Base-by-base conservation (phyloP, 805 yeast species). In the Yarrowia hollandica region DNA sequence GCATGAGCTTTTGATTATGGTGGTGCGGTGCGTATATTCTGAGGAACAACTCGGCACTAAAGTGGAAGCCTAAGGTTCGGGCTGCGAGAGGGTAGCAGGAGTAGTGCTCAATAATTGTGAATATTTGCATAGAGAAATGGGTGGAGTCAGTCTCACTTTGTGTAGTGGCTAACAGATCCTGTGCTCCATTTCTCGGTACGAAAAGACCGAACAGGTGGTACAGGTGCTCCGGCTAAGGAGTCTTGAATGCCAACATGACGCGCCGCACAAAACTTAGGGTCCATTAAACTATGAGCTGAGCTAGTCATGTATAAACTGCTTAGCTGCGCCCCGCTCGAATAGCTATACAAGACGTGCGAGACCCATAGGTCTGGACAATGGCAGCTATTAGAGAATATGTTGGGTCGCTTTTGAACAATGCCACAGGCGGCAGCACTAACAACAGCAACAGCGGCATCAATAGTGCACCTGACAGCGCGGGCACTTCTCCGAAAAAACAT, bases 291-390 rank as follows among this genome's bases (percentile, higher is more conserved):
- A 9, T 14, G 35, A 8, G 34, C 50, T 25, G 34, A 28, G 35
- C 35, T 44, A 44, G 52, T n/a, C 35, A 4, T 10, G 35, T 19
- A 44, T 44, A 44, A 44, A 44, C 52, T 19, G 52, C 19, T 3
- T 28, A 30, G 52, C 52, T 44, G 52, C 52, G 52, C 52, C 52
- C 52, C 52, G 52, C 52, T 28, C 14, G 18, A 19, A 26, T 23
- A 28, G 34, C 15, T 19, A 28, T 44, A 44, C 52, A 28, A 26
- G 52, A 10, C 25, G 16, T 2, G 14, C 25, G 26, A 28, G 52
- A 30, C 52, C 52, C 35, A 19, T 28, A 44, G 55, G 55, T 33
- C 28, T 48, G 55, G 55, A 48, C 55, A 31, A 48, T 48, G 55
- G 55, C 55, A 15, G 55, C 55, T 10, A 48, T 48, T 2, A 11